These are phyloP conservation scores for Henckelia pumila DNA, from an alignment of 257 asterid genomes.

Conservation along the genomic window DNA sequence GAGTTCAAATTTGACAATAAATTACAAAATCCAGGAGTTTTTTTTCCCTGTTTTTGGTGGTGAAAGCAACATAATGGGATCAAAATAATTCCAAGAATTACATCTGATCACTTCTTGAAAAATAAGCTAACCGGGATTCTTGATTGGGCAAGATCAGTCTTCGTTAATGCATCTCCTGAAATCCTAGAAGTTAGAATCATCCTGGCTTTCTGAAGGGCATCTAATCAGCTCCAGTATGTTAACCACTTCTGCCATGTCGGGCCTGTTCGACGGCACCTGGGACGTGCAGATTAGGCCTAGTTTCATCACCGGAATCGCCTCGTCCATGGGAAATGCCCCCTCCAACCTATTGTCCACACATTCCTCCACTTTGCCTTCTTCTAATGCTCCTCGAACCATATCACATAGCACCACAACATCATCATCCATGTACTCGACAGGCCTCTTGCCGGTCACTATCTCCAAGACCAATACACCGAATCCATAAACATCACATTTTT, in stretches of 20 bases:
- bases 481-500: constrained; percentile 87
- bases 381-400: constrained; percentile 83
- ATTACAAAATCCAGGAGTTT: constrained; percentile 29
- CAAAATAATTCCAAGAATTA: constrained; percentile 30
- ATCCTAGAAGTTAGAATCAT: constrained; percentile 40
- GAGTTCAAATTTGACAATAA: constrained; percentile 33
- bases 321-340: constrained; percentile 73
- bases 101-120: constrained; percentile 27
- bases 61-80: constrained; percentile 19
- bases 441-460: constrained; percentile 71
- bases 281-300: constrained; percentile 84
- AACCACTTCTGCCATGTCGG: constrained; percentile 84
- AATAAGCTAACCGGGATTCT: constrained; percentile 49
- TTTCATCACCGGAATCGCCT: constrained; percentile 80
- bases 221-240: constrained; percentile 78
- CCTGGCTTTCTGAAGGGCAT: constrained; percentile 61
- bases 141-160: constrained; percentile 42
- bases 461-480: constrained; percentile 77
- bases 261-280: constrained; percentile 88
- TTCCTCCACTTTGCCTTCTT: constrained; percentile 74
- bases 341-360: constrained; percentile 67
- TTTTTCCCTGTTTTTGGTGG: not conserved
- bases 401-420: constrained; percentile 86
- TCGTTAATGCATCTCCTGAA: constrained; percentile 19
- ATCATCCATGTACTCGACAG: constrained; percentile 94